Evolutionary conservation across 768 basidiomycete genomes (phyloP).

Genomic region (Russula sp.): DNA sequence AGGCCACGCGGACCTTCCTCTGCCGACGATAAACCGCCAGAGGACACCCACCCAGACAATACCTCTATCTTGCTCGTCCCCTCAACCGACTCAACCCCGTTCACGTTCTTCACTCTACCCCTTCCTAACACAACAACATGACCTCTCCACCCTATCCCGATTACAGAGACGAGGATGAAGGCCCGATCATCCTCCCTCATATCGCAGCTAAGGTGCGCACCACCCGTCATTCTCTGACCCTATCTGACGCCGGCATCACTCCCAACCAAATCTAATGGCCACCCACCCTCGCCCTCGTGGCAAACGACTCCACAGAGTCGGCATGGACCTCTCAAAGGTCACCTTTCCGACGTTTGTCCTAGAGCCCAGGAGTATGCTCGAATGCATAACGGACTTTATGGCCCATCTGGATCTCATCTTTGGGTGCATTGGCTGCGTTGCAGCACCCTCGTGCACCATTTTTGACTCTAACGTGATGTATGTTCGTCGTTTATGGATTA

Average conservation of each 20-base stretch:
- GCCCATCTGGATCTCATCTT: constrained; percentile 97
- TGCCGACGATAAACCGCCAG: constrained; percentile 62
- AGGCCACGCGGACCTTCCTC: constrained; percentile 66
- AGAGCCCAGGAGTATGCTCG: constrained; percentile 95
- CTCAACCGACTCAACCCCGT: constrained; percentile 31
- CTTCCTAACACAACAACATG: constrained; percentile 16
- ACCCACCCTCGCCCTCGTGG: neutral
- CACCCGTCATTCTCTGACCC: neutral
- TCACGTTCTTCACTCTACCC: neutral
- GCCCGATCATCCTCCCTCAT: constrained; percentile 87
- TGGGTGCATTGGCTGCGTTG: constrained; percentile 48
- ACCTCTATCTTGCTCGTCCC: constrained; percentile 78
- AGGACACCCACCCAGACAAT: constrained; percentile 85
- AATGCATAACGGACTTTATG: constrained; percentile 99
- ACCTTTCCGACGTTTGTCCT: constrained; percentile 94
- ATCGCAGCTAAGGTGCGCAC: constrained; percentile 74
- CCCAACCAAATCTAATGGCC: neutral
- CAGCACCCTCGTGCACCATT: constrained; percentile 9
- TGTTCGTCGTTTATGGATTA: constrained; percentile 29
- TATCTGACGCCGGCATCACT: neutral
- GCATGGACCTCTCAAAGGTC: constrained; percentile 95
- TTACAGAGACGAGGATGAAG: constrained; percentile 85
- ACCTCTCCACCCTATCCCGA: constrained; percentile 34
- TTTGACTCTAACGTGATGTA: constrained; percentile 68
- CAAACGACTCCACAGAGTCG: constrained; percentile 54